Percentiles rank a stretch among this genome's conserved stretches.
These are phyloP conservation scores for Erucastrum elatum DNA, from an alignment of 345 rosid species.

Conservation along the genomic window DNA sequence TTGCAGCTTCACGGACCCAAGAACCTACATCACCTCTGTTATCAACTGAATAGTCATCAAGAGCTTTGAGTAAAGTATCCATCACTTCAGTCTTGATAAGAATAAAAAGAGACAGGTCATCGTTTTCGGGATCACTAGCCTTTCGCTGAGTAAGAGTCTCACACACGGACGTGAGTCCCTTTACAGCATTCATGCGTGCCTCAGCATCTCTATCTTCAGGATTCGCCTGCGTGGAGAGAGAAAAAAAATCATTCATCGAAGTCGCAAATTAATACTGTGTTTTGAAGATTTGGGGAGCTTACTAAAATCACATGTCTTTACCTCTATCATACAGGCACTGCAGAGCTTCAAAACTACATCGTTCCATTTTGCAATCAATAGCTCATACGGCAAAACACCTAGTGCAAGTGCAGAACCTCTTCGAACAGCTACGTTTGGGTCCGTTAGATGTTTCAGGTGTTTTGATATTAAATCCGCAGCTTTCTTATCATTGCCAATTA, in stretches of 20 bases:
- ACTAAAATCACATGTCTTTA: conserved; percentile 27
- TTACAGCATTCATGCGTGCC: conserved; percentile 92
- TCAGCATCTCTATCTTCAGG: conserved; percentile 95
- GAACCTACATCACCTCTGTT: conserved; percentile 98
- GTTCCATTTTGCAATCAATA: conserved; percentile 61
- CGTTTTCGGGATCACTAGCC: conserved; percentile 39
- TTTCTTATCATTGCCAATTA: conserved; percentile 41
- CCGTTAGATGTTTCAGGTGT: conserved; percentile 63
- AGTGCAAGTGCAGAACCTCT: conserved; percentile 89
- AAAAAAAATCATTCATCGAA: conserved; percentile 18
- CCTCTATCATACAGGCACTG: conserved; percentile 78
- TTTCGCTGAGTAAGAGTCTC: conserved; percentile 64
- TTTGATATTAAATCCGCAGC: conserved; percentile 52
- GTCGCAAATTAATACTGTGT: conserved; percentile 24
- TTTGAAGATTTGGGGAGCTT: background rate
- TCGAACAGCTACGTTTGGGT: conserved; percentile 84
- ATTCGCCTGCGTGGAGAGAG: conserved; percentile 54
- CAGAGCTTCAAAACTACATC: conserved; percentile 76
- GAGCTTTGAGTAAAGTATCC: conserved; percentile 75
- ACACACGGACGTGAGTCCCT: conserved; percentile 81
- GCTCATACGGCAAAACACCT: conserved; percentile 75
- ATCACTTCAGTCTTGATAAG: conserved; percentile 82
- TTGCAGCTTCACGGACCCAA: conserved; percentile 98
- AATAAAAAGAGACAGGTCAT: conserved; percentile 50
- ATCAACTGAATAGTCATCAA: conserved; percentile 91